Evolutionary conservation across 148 eudicot genomes (phyloP).

Genomic region (Simmondsia chinensis): DNA sequence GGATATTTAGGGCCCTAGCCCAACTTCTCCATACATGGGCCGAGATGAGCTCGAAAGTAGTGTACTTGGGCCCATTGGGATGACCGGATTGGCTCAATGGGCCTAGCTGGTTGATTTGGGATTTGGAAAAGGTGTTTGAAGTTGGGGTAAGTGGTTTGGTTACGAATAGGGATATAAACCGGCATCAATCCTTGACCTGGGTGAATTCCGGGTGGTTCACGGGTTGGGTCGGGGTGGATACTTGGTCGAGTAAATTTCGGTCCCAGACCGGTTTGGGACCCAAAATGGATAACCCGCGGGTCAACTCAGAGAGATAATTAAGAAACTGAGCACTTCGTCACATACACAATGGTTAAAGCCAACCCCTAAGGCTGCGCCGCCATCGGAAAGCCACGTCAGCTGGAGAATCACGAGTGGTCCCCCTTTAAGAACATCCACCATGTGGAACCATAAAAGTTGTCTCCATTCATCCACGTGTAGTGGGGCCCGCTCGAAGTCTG

Average conservation of each 20-base stretch:
- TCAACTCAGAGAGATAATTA: slow-evolving; percentile 42
- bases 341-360: slow-evolving; percentile 66
- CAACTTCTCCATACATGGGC: slow-evolving; percentile 76
- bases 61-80: slow-evolving; percentile 16
- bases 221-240: background rate
- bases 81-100: slow-evolving; percentile 20
- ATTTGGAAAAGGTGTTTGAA: slow-evolving; percentile 26
- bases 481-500: slow-evolving; percentile 53
- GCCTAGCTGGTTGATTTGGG: slow-evolving; percentile 28
- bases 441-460: slow-evolving; percentile 33
- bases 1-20: slow-evolving; percentile 55
- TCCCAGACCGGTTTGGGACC: slow-evolving; percentile 42
- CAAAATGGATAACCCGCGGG: slow-evolving; percentile 13
- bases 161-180: slow-evolving; percentile 28
- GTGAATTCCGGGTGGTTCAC: slow-evolving; percentile 52
- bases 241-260: slow-evolving; percentile 36
- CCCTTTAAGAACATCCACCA: slow-evolving; percentile 44
- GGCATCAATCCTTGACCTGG: slow-evolving; percentile 37
- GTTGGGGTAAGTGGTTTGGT: slow-evolving; percentile 46
- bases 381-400: slow-evolving; percentile 81
- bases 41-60: slow-evolving; percentile 57
- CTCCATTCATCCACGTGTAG: slow-evolving; percentile 42
- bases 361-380: slow-evolving; percentile 34
- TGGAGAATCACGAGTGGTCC: slow-evolving; percentile 55
- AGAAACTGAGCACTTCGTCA: slow-evolving; percentile 55